Percentiles rank a stretch among this genome's conserved stretches.
Evolutionary conservation across 805 yeast genomes (phyloP).

Genomic region (Suhomyces sp.): DNA sequence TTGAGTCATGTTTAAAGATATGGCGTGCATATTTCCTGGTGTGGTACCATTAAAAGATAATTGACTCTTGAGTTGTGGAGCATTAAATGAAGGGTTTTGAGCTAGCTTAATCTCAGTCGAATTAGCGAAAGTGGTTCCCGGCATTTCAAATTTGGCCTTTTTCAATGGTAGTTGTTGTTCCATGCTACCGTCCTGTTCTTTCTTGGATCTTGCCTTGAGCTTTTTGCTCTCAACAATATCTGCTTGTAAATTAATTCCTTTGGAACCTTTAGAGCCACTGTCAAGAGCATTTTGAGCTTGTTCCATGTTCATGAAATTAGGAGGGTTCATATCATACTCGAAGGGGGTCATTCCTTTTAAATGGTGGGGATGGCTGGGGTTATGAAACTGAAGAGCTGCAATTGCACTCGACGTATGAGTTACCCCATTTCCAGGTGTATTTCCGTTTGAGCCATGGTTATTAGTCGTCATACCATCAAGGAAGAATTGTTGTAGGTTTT

Average conservation of each 20-base stretch:
- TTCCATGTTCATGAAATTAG: conserved; percentile 15
- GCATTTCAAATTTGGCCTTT: conserved; percentile 3
- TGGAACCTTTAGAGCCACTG: no score
- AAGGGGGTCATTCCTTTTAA: conserved; percentile 42
- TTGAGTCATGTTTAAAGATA: conserved; percentile 10
- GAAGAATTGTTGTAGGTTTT: conserved; percentile 14
- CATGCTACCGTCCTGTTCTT: neutral
- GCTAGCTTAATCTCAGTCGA: neutral
- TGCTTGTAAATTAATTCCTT: conserved; percentile 5
- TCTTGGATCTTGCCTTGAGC: neutral
- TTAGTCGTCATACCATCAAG: conserved; percentile 5
- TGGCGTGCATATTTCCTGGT: conserved; percentile 5
- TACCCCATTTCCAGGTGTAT: neutral
- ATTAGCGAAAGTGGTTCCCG: no score
- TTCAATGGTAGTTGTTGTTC: conserved; percentile 4
- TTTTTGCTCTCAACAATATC: conserved; percentile 4
- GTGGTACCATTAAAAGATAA: neutral
- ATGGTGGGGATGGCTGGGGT: conserved; percentile 41
- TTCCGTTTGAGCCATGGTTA: neutral
- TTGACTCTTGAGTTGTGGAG: no score
- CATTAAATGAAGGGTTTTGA: no score
- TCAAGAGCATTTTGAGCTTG: no score
- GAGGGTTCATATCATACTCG: conserved; percentile 27
- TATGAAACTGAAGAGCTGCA: conserved; percentile 26
- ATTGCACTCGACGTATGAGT: conserved; percentile 2